Conservation (phyloP, 1,139 yeast genomes). For the Debaryomycetaceae sp. region DNA sequence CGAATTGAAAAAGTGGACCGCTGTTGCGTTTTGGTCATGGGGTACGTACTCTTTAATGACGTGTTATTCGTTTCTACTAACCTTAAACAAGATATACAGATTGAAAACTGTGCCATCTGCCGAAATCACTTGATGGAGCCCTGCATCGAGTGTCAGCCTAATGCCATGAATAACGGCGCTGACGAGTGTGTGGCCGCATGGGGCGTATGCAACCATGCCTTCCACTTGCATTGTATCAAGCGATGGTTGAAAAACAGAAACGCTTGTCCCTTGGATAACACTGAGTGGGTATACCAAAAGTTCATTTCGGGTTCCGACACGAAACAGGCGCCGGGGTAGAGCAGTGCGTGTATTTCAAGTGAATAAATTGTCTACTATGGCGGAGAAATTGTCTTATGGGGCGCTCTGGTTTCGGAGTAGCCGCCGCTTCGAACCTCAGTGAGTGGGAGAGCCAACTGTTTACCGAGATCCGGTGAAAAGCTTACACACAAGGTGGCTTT, state of each 20-base stretch:
- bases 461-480: no score
- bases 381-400: no score
- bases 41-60: conserved; percentile 33
- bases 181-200: conserved; percentile 93
- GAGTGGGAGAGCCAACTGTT: no score
- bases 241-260: conserved; percentile 97
- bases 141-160: conserved; percentile 94
- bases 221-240: conserved; percentile 90
- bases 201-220: conserved; percentile 94
- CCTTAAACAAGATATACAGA: conserved; percentile 50
- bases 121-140: conserved; percentile 98
- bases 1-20: conserved; percentile 73
- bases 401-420: no score
- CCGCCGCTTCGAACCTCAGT: no score
- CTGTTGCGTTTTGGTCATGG: conserved; percentile 99
- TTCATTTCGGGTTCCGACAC: conserved; percentile 34
- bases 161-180: conserved; percentile 53
- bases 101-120: conserved; percentile 97
- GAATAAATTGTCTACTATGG: no score
- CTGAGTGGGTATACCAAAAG: conserved; percentile 86
- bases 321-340: neutral
- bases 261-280: conserved; percentile 93
- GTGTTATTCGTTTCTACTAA: conserved; percentile 10
- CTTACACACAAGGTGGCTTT: no score
- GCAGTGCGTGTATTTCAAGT: no score